A percentile compares a stretch with the other conserved stretches of the same genome.
These are phyloP conservation scores for Thraustotheca clavata DNA, from an alignment of 352 stramenopile species.

Conservation along the genomic window DNA sequence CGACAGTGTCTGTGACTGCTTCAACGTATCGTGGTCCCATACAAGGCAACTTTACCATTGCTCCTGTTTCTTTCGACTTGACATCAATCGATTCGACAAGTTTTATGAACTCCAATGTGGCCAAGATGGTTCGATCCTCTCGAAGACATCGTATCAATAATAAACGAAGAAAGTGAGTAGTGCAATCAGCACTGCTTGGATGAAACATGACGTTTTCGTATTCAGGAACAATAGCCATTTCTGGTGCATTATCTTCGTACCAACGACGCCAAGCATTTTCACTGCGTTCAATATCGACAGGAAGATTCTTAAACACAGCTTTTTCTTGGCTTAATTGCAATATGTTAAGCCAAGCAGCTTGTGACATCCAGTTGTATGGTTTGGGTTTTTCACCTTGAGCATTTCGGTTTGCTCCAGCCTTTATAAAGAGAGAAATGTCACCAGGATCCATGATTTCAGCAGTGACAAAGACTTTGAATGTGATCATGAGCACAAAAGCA, in stretches of 20 bases:
- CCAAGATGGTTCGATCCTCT: constrained; percentile 68
- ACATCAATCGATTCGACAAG: constrained; percentile 53
- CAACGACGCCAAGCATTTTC: constrained; percentile 62
- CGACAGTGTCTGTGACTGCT: constrained; percentile 57
- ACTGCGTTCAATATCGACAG: constrained; percentile 56
- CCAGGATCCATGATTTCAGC: constrained; percentile 39
- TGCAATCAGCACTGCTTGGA: constrained; percentile 45
- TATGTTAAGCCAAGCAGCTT: constrained; percentile 53
- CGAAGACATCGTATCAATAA: constrained; percentile 55
- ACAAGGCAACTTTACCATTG: constrained; percentile 37
- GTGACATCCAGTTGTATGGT: constrained; percentile 61
- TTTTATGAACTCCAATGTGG: constrained; percentile 53
- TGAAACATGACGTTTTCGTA: constrained; percentile 64
- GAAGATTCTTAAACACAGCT: constrained; percentile 47
- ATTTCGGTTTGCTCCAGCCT: constrained; percentile 56
- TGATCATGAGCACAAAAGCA: constrained; percentile 61
- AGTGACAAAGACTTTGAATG: constrained; percentile 68
- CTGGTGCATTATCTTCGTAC: constrained; percentile 76
- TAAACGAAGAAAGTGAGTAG: constrained; percentile 59
- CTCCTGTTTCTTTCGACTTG: constrained; percentile 20
- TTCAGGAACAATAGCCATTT: constrained; percentile 47
- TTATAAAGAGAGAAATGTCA: constrained; percentile 65
- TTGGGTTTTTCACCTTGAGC: constrained; percentile 50
- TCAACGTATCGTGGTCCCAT: constrained; percentile 57
- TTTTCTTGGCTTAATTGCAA: constrained; percentile 63